Conservation (phyloP, 2,329 filamentous ascomycete genomes). For the Clonostachys chloroleuca region DNA sequence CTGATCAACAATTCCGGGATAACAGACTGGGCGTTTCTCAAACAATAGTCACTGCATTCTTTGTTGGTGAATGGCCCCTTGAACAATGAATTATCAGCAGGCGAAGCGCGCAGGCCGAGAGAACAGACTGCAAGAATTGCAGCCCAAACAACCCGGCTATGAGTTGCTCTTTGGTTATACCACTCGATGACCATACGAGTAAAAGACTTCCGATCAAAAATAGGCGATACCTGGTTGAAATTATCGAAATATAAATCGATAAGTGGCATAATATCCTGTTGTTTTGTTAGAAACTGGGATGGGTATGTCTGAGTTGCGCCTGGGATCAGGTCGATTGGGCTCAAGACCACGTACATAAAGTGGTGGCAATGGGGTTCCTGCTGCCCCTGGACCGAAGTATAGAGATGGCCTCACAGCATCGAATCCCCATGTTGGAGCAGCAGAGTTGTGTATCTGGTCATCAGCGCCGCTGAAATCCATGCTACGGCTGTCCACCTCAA, state of each 20-base stretch:
- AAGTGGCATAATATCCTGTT: constrained; percentile 23
- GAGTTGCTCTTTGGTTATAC: constrained; percentile 15
- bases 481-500: no score
- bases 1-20: constrained; percentile 29
- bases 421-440: neutral
- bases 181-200: constrained; percentile 26
- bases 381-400: neutral
- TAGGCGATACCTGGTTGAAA: constrained; percentile 26
- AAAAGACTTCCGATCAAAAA: constrained; percentile 28
- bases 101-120: constrained; percentile 21
- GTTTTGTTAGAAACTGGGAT: neutral
- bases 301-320: neutral
- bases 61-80: neutral
- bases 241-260: constrained; percentile 28
- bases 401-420: neutral
- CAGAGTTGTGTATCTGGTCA: neutral
- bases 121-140: constrained; percentile 32
- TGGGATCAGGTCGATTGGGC: neutral
- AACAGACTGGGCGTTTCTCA: constrained; percentile 29
- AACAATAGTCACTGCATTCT: constrained; percentile 15
- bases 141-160: constrained; percentile 23
- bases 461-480: neutral
- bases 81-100: neutral
- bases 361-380: neutral
- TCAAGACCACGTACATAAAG: neutral